Base-by-base conservation (phyloP, 176 grass and related monocot species). In the Cenchrus fungigraminus region DNA sequence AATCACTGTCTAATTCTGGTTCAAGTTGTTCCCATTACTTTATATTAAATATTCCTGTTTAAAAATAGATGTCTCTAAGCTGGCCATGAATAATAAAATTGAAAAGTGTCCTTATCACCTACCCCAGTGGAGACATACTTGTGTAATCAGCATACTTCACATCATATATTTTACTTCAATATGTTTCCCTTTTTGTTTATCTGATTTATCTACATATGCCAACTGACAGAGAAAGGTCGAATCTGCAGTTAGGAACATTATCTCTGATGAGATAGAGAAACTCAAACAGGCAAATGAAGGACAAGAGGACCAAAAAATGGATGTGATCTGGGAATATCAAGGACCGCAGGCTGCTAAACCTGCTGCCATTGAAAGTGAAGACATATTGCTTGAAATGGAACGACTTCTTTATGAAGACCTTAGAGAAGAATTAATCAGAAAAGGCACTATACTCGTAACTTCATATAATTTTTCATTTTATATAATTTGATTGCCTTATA, bases 371-470 rank as follows among this genome's bases (percentile, higher is more conserved):
- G 91, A 90, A 65, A 89, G 81, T 79, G 97, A 94, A 90, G 93
- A 98, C 14, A 44, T 94, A 80, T 90, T 98, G 86, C 81, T 98
- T 77, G 97, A 98, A 88, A 95, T 95, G 91, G 93, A 98, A 88
- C 92, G 86, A 57, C 78, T 94, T 83, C 91, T 98, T 78, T 98
- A 95, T 42, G 86, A 95, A 85, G 91, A 95, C 73, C 74, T 98
- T 40, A 88, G 93, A 85, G 91, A 98, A 77, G 97, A 94, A 84
- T 68, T 83, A 49, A 96, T 96, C 29, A 87, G 56, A 76, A 95
- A 91, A 94, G 93, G 97, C 94, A 79, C 68, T 42, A 13, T 61
- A 34, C 65, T 17, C 54, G 29, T 58, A 76, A 47, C 49, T 88
- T 92, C 56, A 32, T 87, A 53, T 73, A 62, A 34, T 51, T 53